phyloP scores from a whole-genome alignment of 139 green algal species.

The Chlorella sp. region DNA sequence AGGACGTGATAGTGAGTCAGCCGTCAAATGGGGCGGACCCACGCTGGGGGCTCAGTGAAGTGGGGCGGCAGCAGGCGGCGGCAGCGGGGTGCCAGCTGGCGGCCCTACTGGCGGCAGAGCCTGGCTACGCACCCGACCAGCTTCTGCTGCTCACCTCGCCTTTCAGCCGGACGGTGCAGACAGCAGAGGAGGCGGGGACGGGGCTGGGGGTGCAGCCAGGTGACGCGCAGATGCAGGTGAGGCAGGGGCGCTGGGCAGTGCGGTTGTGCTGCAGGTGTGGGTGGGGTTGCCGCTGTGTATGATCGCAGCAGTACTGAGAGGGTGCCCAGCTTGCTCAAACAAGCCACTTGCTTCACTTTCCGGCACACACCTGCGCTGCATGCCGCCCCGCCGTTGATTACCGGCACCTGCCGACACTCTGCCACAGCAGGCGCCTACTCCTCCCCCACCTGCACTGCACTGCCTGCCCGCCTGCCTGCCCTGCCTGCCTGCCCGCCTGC shows the following conservation, averaged over 20 bases:
- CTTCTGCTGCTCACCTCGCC: constrained; percentile 53
- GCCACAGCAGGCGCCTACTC: background rate
- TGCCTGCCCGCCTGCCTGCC: background rate
- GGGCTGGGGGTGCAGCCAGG: background rate
- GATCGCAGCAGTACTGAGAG: background rate
- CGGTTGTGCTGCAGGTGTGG: background rate
- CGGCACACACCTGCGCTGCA: too few relatives aligned
- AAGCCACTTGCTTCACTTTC: too few relatives aligned
- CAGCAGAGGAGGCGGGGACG: constrained; percentile 26
- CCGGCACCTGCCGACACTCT: background rate
- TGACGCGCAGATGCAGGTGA: constrained; percentile 16
- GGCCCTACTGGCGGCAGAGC: background rate
- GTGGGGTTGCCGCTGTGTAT: too few relatives aligned
- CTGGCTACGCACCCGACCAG: background rate
- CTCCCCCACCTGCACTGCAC: background rate
- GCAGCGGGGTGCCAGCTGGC: constrained; percentile 43
- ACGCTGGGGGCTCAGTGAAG: constrained; percentile 50
- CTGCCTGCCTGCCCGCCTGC: background rate
- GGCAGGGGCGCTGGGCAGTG: background rate
- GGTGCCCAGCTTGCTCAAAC: background rate
- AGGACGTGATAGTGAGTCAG: constrained; percentile 48
- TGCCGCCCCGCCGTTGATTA: background rate
- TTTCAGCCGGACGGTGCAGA: constrained; percentile 62
- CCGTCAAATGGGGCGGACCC: constrained; percentile 49
- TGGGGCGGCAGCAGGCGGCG: constrained; percentile 54